Percentiles rank a stretch among this genome's conserved stretches.
Evolutionary conservation across 2,329 filamentous ascomycete species (phyloP).

Genomic region (Dichotomopilus funicola): DNA sequence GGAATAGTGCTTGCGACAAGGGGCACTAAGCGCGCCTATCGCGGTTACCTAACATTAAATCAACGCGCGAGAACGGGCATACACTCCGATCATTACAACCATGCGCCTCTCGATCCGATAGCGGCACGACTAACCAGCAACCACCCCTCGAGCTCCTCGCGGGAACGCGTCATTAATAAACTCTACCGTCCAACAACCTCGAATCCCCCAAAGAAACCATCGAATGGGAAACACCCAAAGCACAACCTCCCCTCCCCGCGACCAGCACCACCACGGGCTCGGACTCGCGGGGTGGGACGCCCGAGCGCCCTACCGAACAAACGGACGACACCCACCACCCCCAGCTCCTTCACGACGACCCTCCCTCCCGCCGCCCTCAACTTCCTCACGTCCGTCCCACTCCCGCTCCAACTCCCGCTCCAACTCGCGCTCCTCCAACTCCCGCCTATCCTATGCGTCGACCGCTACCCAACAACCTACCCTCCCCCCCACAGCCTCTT

Average conservation of each 20-base stretch:
- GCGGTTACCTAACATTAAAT: neutral
- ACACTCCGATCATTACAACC: neutral
- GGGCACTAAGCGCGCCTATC: too few species aligned
- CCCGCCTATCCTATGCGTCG: too few species aligned
- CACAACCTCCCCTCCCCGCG: conserved; percentile 6
- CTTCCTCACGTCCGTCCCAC: neutral
- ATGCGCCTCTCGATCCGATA: conserved; percentile 10
- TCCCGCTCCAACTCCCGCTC: neutral
- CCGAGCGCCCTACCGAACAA: too few species aligned
- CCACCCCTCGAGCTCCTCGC: too few species aligned
- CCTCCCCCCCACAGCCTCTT: conserved; percentile 46
- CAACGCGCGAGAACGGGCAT: neutral
- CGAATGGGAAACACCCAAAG: conserved; percentile 13
- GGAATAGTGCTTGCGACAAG: too few species aligned
- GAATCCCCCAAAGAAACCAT: neutral
- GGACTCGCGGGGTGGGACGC: neutral
- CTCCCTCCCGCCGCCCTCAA: neutral
- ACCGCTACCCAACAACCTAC: neutral
- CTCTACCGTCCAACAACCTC: too few species aligned
- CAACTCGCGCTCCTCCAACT: neutral
- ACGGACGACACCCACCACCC: neutral
- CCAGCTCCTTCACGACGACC: neutral
- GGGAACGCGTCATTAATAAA: too few species aligned
- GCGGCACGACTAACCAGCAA: neutral
- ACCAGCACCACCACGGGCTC: neutral